Evolutionary conservation across 164 flowering plant species (phyloP), one percentile per base, ranked within the genome.

Genomic region (Berberis vulgaris): DNA sequence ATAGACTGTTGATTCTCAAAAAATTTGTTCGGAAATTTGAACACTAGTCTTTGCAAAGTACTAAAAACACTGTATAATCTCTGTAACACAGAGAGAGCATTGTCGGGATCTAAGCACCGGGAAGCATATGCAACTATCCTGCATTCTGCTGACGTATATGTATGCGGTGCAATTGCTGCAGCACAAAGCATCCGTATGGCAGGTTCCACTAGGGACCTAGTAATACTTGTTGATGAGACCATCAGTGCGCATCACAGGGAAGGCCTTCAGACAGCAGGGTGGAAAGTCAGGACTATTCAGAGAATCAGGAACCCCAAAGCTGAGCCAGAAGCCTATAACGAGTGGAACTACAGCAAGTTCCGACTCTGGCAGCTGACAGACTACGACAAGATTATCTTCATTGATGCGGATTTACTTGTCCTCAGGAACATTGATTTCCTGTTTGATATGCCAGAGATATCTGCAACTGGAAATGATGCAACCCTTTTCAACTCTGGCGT

Each of bases 351-450:
- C 76, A 89, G 97, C 81, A 83, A 86, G 61, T 89, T 91, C 67
- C 85, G 96, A 12, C 88, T 91, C 9, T 91, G 97, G 96, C 97
- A 91, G 68, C 64, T 91, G 62, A 91, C 97, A 6, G 94, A 89
- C 68, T 91, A 91, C 62, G 90, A 85, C 83, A 91, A 89, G 74
- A 84, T 91, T 65, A 86, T 91, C 45, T 91, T 89, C 76, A 86
- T 91, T 43, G 97, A 91, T 71, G 96, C 97, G 1, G 97, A 91
- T 78, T 57, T 91, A 59, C 84, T 91, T 41, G 80, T 91, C 7
- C 87, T 91, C n/a, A 72, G 92, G 52, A 88, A 89, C 61, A 85
- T 91, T n/a, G 97, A 91, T 68, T 83, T 88, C 74, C 77, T 91
- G 8, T 91, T 89, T 71, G 82, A 78, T 57, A 84, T 91, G 91